Base-by-base conservation (phyloP, 2,329 filamentous ascomycete species). In the Triangularia setosa region DNA sequence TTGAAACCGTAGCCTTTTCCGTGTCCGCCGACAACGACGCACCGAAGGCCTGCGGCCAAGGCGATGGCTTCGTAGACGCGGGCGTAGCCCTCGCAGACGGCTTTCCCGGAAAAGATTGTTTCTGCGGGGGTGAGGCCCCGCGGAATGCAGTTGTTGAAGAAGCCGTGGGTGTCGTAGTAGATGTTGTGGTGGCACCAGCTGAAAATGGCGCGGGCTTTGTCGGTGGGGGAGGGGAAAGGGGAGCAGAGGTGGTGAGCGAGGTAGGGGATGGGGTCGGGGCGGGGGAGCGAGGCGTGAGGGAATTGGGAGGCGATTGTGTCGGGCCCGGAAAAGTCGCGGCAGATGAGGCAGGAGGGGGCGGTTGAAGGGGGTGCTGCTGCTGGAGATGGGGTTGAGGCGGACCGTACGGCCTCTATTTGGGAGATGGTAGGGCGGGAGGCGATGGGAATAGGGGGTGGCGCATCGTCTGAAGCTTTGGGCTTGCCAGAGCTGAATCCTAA, bases 101-200 rank as follows among this genome's bases (percentile, higher is more conserved):
- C 93, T 64, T 91, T 82, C 30, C 95, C 95, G 16, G 84, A 84
- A 28, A 87, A 83, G 11, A 98, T 85, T 0, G 90, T 94, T 30
- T 89, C 86, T 33, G 88, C 85, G 0, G 92, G 89, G 0, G 87
- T 89, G 52, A 71, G 69, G 54, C 87, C 87, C 7, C 84, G 81
- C 67, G 87, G 83, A 30, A 96, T 80, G 56, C 81, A 87, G 35
- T 88, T 85, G 63, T 83, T 85, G 73, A 96, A 96, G 79, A 97
- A 96, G 24, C 88, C 84, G 25, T 86, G 83, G 0, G 87, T 87
- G 74, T 98, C 92, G 75, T 98, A 99, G 56, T 83, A 83, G 64
- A 99, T 88, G 71, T 98, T 98, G 76, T 98, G 89, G 77, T 98
- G 94, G 48, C 93, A 87, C 95, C 95, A 99, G 1, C 91, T 92